Conservation (phyloP, 2,329 filamentous ascomycete species). For the Colletotrichum incanum region DNA sequence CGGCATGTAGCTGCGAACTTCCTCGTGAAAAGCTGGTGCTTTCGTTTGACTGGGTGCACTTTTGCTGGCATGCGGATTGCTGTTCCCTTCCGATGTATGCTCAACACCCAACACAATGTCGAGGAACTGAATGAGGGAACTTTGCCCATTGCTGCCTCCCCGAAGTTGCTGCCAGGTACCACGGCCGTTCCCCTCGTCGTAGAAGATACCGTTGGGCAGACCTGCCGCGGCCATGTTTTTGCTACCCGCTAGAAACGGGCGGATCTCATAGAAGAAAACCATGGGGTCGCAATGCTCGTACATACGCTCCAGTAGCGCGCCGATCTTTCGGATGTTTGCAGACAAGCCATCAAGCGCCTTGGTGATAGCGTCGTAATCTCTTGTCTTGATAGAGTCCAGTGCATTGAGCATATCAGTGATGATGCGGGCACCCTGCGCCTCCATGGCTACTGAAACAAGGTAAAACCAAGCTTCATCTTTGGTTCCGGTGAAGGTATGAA, state of each 20-base stretch:
- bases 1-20: slow-evolving; percentile 94
- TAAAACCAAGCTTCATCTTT: slow-evolving; percentile 97
- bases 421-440: slow-evolving; percentile 82
- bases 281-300: slow-evolving; percentile 90
- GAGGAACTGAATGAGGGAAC: slow-evolving; percentile 93
- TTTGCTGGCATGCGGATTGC: slow-evolving; percentile 46
- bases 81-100: slow-evolving; percentile 68
- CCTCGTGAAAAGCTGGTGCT: slow-evolving; percentile 64
- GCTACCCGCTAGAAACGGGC: slow-evolving; percentile 90
- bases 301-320: slow-evolving; percentile 82
- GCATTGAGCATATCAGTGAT: slow-evolving; percentile 85
- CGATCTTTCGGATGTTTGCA: slow-evolving; percentile 78
- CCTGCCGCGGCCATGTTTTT: slow-evolving; percentile 93
- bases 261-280: slow-evolving; percentile 90
- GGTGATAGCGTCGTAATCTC: slow-evolving; percentile 74
- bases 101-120: slow-evolving; percentile 89
- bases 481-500: slow-evolving; percentile 90
- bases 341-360: slow-evolving; percentile 77
- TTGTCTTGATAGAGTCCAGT: slow-evolving; percentile 76
- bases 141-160: slow-evolving; percentile 96
- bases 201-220: slow-evolving; percentile 86
- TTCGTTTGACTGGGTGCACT: slow-evolving; percentile 21
- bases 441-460: slow-evolving; percentile 89
- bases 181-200: slow-evolving; percentile 80
- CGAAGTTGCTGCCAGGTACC: slow-evolving; percentile 82